These are phyloP conservation scores for Lagerstroemia speciosa DNA, from an alignment of 345 rosid species.

Conservation along the genomic window DNA sequence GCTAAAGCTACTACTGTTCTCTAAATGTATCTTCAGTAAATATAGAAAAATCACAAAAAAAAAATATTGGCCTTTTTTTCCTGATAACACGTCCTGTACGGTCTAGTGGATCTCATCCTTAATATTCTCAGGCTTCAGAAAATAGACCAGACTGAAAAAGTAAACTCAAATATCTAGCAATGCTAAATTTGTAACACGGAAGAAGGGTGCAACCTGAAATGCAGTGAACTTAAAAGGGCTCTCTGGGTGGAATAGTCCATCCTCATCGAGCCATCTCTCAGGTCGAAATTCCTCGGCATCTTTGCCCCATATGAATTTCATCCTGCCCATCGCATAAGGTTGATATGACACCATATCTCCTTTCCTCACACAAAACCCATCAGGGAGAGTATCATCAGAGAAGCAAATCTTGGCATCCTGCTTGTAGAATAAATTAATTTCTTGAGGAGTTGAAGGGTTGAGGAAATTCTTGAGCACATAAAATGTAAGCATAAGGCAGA, in stretches of 20 bases:
- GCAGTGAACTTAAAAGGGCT: conserved; percentile 57
- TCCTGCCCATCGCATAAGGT: conserved; percentile 63
- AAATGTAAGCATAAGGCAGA: not conserved
- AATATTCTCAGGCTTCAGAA: not conserved
- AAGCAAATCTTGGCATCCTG: conserved; percentile 52
- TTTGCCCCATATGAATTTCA: conserved; percentile 53
- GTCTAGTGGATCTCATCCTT: too few species aligned
- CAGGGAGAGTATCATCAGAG: conserved; percentile 52
- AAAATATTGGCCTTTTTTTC: too few species aligned
- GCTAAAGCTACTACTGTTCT: not conserved
- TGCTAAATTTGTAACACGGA: not conserved
- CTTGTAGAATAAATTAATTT: not conserved
- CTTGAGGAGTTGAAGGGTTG: not conserved
- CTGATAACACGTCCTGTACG: not conserved
- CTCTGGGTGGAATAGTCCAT: conserved; percentile 32
- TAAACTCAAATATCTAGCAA: not conserved
- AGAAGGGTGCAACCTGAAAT: conserved; percentile 29
- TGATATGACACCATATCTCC: conserved; percentile 44
- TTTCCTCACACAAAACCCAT: conserved; percentile 41
- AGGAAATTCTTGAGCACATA: not conserved
- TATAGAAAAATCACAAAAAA: too few species aligned
- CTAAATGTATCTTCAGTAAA: too few species aligned
- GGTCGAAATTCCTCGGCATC: conserved; percentile 41
- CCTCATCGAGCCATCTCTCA: conserved; percentile 45
- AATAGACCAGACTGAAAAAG: not conserved